These are phyloP conservation scores for Aspergillus sp. DNA, from an alignment of 2,329 filamentous ascomycete genomes.

Conservation along the genomic window DNA sequence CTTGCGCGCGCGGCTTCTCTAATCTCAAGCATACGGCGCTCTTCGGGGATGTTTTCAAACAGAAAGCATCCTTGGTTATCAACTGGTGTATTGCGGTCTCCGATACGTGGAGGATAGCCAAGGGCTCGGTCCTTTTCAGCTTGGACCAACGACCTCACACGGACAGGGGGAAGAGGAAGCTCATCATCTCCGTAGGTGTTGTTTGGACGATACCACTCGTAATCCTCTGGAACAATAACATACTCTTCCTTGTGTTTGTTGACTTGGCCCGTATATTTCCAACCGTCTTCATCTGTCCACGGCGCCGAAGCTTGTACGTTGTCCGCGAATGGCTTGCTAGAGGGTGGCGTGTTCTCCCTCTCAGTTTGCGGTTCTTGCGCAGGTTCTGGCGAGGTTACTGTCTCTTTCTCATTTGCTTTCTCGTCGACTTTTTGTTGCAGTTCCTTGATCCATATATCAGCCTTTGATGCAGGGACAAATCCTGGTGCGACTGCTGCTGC, in stretches of 20 bases:
- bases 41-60: slow-evolving; percentile 26
- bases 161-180: slow-evolving; percentile 27
- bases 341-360: slow-evolving; percentile 17
- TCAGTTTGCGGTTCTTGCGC: neutral
- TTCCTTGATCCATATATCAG: slow-evolving; percentile 17
- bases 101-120: slow-evolving; percentile 31
- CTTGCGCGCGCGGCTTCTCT: slow-evolving; percentile 22
- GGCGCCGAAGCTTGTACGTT: slow-evolving; percentile 19
- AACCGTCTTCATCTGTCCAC: slow-evolving; percentile 31
- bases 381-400: neutral
- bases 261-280: slow-evolving; percentile 29
- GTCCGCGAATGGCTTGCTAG: slow-evolving; percentile 16
- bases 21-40: slow-evolving; percentile 21
- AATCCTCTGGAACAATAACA: slow-evolving; percentile 24
- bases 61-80: slow-evolving; percentile 18
- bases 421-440: slow-evolving; percentile 13
- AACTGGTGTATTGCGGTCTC: slow-evolving; percentile 32
- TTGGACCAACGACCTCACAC: slow-evolving; percentile 28
- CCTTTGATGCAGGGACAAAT: slow-evolving; percentile 12
- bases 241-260: slow-evolving; percentile 32
- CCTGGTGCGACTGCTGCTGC: slow-evolving; percentile 15
- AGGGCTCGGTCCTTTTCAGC: slow-evolving; percentile 30
- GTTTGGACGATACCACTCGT: slow-evolving; percentile 25
- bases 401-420: slow-evolving; percentile 4
- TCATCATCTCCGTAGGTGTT: slow-evolving; percentile 28